Conservation (phyloP, 2,329 filamentous ascomycete species). For the Hypoxylon sp. region DNA sequence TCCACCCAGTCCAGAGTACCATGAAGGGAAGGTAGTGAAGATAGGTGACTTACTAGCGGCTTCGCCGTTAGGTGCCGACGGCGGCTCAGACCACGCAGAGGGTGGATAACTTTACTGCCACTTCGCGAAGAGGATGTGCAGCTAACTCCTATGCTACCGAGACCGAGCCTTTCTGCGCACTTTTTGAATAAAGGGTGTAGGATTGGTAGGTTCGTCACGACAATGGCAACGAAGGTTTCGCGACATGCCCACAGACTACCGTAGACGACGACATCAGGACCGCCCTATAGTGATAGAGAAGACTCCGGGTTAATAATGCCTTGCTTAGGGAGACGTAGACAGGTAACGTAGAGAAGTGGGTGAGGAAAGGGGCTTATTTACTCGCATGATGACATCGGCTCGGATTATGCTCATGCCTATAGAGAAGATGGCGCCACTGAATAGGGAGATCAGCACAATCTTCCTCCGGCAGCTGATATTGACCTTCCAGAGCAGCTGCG, state of each 20-base stretch:
- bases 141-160: slow-evolving; percentile 4
- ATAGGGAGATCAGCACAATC: slow-evolving; percentile 61
- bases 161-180: slow-evolving; percentile 37
- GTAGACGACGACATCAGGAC: slow-evolving; percentile 38
- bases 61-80: background rate
- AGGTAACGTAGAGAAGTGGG: background rate
- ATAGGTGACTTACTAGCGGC: background rate
- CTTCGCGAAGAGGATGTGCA: background rate
- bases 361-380: background rate
- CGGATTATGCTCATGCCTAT: slow-evolving; percentile 65
- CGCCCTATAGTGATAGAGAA: slow-evolving; percentile 27
- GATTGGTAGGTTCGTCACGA: slow-evolving; percentile 56
- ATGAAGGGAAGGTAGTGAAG: background rate
- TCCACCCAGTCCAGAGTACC: background rate
- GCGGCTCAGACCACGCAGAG: background rate
- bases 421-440: slow-evolving; percentile 65
- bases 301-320: background rate
- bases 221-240: slow-evolving; percentile 58
- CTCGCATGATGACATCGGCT: slow-evolving; percentile 58
- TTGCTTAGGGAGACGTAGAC: background rate
- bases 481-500: slow-evolving; percentile 62
- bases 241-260: slow-evolving; percentile 56
- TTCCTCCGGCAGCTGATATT: slow-evolving; percentile 60
- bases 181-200: slow-evolving; percentile 45
- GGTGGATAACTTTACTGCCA: background rate